Conservation (phyloP, 345 rosid species). For the Eucalyptus erythrocorys region DNA sequence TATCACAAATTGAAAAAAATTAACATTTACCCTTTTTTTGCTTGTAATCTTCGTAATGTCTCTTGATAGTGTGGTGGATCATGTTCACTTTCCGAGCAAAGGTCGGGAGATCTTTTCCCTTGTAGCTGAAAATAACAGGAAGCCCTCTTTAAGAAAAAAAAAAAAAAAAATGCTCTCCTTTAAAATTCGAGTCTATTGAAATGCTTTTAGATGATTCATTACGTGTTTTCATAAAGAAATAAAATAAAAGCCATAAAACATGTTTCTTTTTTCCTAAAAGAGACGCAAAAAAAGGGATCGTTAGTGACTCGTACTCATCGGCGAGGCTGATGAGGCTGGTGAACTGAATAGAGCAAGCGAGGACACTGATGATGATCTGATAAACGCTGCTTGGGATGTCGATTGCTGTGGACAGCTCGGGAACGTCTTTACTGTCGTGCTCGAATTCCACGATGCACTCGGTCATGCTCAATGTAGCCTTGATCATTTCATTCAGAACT, state of each 20-base stretch:
- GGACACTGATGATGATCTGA: neutral
- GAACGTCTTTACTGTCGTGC: neutral
- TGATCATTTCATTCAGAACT: neutral
- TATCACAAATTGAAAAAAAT: neutral
- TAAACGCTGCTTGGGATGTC: neutral
- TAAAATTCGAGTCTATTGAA: neutral
- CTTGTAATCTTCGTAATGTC: neutral
- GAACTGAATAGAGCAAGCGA: conserved; percentile 1
- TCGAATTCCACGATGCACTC: neutral
- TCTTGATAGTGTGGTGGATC: neutral
- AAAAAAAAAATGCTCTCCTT: neutral
- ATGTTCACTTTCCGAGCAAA: neutral
- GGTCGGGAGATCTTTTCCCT: neutral
- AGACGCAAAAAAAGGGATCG: neutral
- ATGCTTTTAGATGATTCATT: neutral
- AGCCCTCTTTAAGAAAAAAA: neutral
- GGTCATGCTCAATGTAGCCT: neutral
- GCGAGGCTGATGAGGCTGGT: neutral
- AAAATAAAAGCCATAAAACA: neutral
- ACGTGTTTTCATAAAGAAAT: neutral
- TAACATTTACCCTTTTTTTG: neutral
- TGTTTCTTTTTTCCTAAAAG: neutral
- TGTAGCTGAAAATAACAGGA: neutral
- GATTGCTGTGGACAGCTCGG: neutral
- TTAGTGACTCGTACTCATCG: neutral